Percentiles rank a stretch among this genome's conserved stretches.
These are phyloP conservation scores for Curvularia spicifera DNA, from an alignment of 2,329 filamentous ascomycete species.

Conservation along the genomic window DNA sequence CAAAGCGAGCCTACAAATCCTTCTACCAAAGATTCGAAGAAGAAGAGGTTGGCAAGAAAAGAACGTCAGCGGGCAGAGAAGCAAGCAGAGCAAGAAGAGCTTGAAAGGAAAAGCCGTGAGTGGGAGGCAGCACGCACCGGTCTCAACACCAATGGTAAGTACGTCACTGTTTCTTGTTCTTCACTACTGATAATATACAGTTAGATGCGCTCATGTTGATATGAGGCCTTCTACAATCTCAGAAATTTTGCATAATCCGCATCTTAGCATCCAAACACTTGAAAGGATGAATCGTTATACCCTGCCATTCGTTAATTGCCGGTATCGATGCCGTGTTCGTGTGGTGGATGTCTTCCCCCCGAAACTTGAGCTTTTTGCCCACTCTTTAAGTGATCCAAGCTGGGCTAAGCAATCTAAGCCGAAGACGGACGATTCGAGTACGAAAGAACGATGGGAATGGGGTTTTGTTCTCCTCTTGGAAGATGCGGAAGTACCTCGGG, in stretches of 20 bases:
- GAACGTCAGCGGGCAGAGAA: constrained; percentile 46
- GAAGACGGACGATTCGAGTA: constrained; percentile 41
- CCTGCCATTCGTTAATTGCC: constrained; percentile 76
- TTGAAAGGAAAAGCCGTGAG: constrained; percentile 31
- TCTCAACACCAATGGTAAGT: constrained; percentile 53
- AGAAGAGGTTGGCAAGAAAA: constrained; percentile 49
- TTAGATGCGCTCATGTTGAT: constrained; percentile 56
- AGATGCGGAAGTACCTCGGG: constrained; percentile 59
- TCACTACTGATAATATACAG: constrained; percentile 42
- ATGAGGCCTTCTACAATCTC: constrained; percentile 37
- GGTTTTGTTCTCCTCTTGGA: constrained; percentile 80
- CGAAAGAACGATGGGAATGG: constrained; percentile 75
- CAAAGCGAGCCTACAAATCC: constrained; percentile 29
- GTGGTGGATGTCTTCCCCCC: constrained; percentile 81
- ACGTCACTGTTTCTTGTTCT: background rate
- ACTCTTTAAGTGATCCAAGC: constrained; percentile 47
- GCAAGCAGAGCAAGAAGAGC: constrained; percentile 35
- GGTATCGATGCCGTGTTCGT: constrained; percentile 73
- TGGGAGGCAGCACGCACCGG: constrained; percentile 23
- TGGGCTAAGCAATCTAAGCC: constrained; percentile 43
- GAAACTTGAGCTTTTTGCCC: constrained; percentile 73
- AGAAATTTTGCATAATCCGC: constrained; percentile 58
- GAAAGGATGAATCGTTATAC: constrained; percentile 49
- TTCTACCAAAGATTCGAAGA: constrained; percentile 25
- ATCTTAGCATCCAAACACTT: constrained; percentile 45